These are phyloP conservation scores for Quercus parvula DNA, from an alignment of 306 rosid species.

Conservation along the genomic window DNA sequence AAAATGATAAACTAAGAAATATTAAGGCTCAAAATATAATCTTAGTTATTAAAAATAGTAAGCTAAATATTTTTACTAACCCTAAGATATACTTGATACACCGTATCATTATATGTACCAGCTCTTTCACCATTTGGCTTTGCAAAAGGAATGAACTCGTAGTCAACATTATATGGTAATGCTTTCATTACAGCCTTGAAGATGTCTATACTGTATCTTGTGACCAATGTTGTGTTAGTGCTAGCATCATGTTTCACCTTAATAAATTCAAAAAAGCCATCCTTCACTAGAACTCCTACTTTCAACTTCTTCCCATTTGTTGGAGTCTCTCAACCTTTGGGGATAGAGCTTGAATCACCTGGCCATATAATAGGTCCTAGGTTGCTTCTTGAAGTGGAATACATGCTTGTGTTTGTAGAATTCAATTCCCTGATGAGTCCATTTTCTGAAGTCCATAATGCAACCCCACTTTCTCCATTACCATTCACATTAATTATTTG, in stretches of 20 bases:
- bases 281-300: slow-evolving; percentile 36
- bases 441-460: slow-evolving; percentile 13
- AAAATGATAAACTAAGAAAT: no score
- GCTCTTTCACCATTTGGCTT: background rate
- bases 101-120: slow-evolving; percentile 30
- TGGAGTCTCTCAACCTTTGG: slow-evolving; percentile 42
- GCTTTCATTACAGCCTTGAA: slow-evolving; percentile 17
- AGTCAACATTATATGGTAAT: slow-evolving; percentile 25
- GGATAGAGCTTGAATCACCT: slow-evolving; percentile 19
- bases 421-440: background rate
- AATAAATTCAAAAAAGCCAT: slow-evolving; percentile 24
- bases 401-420: background rate
- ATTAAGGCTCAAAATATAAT: no score
- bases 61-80: slow-evolving; percentile 1
- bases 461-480: background rate
- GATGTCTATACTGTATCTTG: slow-evolving; percentile 32
- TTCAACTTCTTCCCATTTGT: slow-evolving; percentile 14
- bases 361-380: slow-evolving; percentile 41
- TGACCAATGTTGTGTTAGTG: background rate
- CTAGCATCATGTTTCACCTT: background rate
- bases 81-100: slow-evolving; percentile 23
- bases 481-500: slow-evolving; percentile 38
- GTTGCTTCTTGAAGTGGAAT: background rate
- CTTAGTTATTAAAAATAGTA: background rate
- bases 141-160: slow-evolving; percentile 26